These are phyloP conservation scores for Annulohypoxylon bovei DNA, from an alignment of 495 filamentous ascomycete species.

Conservation along the genomic window DNA sequence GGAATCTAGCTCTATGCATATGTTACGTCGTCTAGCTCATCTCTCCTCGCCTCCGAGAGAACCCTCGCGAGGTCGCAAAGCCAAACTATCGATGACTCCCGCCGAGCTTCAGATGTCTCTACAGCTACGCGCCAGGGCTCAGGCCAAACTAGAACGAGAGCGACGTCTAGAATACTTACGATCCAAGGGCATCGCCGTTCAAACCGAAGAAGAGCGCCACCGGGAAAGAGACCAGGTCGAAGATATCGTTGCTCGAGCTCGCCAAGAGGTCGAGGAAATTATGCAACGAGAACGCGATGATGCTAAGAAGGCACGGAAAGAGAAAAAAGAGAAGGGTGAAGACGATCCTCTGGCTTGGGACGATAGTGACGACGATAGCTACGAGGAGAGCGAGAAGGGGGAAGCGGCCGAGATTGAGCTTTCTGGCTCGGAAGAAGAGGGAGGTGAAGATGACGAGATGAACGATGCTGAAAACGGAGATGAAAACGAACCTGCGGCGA, in stretches of 20 bases:
- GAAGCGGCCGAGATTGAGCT: constrained; percentile 59
- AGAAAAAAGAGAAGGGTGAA: constrained; percentile 57
- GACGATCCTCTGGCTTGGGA: constrained; percentile 66
- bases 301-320: constrained; percentile 69
- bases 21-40: constrained; percentile 77
- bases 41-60: constrained; percentile 70
- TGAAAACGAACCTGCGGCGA: constrained; percentile 48
- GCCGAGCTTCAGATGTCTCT: constrained; percentile 75
- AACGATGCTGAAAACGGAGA: constrained; percentile 37
- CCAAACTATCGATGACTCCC: constrained; percentile 66
- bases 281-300: constrained; percentile 77
- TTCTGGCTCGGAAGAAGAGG: constrained; percentile 57
- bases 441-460: constrained; percentile 27
- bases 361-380: constrained; percentile 71
- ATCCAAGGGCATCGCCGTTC: constrained; percentile 81
- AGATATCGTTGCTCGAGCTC: constrained; percentile 83
- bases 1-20: constrained; percentile 72
- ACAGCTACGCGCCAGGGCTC: constrained; percentile 74
- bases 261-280: constrained; percentile 81
- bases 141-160: constrained; percentile 81
- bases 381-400: constrained; percentile 60
- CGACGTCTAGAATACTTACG: constrained; percentile 79
- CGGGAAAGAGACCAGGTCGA: constrained; percentile 82
- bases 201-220: constrained; percentile 85
- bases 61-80: constrained; percentile 40